A percentile compares a stretch with the other conserved stretches of the same genome.
Conservation (phyloP, 2,329 filamentous ascomycete species). For the Fusarium setosum region DNA sequence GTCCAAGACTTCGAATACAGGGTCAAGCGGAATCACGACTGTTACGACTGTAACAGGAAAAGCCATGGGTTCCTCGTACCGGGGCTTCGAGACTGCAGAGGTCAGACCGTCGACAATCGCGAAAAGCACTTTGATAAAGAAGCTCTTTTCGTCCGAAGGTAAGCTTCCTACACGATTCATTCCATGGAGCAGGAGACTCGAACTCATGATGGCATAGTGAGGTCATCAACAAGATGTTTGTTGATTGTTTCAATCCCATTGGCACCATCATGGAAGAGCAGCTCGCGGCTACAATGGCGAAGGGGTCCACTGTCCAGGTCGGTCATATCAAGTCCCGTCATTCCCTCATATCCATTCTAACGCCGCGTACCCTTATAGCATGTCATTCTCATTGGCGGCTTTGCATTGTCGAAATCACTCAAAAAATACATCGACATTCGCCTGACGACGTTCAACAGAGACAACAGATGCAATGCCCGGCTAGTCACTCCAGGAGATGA, state of each 20-base stretch:
- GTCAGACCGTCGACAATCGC: too few species aligned
- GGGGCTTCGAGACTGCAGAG: too few species aligned
- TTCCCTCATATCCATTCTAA: background rate
- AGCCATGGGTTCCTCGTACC: too few species aligned
- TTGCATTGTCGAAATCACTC: background rate
- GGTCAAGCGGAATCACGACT: background rate
- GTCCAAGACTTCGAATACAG: background rate
- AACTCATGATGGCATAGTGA: background rate
- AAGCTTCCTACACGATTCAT: too few species aligned
- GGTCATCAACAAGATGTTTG: background rate
- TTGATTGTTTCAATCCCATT: background rate
- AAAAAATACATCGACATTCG: background rate
- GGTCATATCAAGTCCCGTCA: background rate
- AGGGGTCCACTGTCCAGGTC: background rate
- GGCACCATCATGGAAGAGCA: background rate
- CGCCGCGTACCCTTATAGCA: background rate
- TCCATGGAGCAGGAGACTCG: too few species aligned
- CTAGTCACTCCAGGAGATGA: background rate
- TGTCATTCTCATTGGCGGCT: constrained; percentile 11
- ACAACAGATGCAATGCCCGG: background rate
- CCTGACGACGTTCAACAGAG: background rate
- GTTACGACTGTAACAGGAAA: background rate
- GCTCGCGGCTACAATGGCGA: background rate
- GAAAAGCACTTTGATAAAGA: too few species aligned
- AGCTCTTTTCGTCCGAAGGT: too few species aligned